Evolutionary conservation across 768 basidiomycete species (phyloP).

Genomic region (Hypholoma sublateritium): DNA sequence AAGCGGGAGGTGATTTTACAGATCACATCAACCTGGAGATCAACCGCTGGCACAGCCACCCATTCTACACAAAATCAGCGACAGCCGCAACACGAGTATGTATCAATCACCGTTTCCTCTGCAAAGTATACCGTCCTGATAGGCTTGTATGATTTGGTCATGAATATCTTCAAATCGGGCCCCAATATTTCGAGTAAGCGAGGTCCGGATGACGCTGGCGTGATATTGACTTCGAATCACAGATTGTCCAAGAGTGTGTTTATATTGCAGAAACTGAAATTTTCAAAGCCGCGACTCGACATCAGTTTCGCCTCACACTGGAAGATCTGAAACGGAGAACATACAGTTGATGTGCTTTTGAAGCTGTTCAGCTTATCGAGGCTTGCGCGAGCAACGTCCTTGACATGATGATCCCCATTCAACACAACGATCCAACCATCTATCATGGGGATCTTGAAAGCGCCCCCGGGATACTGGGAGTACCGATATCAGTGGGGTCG

Average conservation of each 20-base stretch:
- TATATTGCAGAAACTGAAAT: conserved; percentile 28
- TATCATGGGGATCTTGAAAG: conserved; percentile 44
- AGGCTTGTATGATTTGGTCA: conserved; percentile 25
- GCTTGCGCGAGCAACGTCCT: conserved; percentile 44
- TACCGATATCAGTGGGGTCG: not conserved
- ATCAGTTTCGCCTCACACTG: not conserved
- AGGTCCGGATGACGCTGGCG: conserved; percentile 26
- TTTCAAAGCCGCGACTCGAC: not conserved
- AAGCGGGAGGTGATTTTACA: conserved; percentile 20
- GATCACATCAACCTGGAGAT: conserved; percentile 21
- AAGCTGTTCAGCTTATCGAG: conserved; percentile 44
- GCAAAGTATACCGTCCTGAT: conserved; percentile 12
- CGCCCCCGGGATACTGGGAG: conserved; percentile 22
- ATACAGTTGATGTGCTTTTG: conserved; percentile 29
- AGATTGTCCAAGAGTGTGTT: conserved; percentile 31
- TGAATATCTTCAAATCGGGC: conserved; percentile 22
- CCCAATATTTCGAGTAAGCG: conserved; percentile 31
- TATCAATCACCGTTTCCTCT: conserved; percentile 3
- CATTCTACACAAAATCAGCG: conserved; percentile 10
- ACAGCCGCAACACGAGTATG: not conserved
- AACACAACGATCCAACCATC: conserved; percentile 47
- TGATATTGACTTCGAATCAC: conserved; percentile 29
- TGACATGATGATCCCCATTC: conserved; percentile 36
- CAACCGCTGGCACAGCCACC: conserved; percentile 13
- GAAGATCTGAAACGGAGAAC: conserved; percentile 2